Evolutionary conservation across 768 basidiomycete genomes (phyloP).

Genomic region (Pisolithus tinctorius): DNA sequence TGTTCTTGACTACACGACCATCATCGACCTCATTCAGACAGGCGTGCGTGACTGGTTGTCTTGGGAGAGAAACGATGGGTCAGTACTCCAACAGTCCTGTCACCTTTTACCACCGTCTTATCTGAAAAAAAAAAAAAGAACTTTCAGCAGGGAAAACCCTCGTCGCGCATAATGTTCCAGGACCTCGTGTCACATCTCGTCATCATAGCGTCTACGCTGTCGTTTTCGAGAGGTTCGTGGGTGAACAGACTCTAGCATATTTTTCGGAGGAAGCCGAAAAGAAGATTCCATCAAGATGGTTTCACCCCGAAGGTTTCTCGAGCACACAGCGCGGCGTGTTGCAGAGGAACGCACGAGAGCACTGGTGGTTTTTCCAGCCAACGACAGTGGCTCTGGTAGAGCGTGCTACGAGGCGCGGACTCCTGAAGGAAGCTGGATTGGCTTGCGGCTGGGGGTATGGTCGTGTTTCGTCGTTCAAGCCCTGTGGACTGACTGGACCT

Average conservation of each 20-base stretch:
- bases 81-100: background rate
- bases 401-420: slow-evolving; percentile 46
- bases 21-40: slow-evolving; percentile 37
- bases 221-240: slow-evolving; percentile 50
- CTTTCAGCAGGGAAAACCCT: slow-evolving; percentile 31
- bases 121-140: slow-evolving; percentile 1
- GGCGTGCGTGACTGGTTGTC: slow-evolving; percentile 47
- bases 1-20: slow-evolving; percentile 43
- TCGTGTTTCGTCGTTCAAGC: slow-evolving; percentile 27
- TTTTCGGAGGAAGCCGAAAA: slow-evolving; percentile 46
- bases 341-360: slow-evolving; percentile 54
- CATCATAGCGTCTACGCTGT: slow-evolving; percentile 48
- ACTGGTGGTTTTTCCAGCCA: slow-evolving; percentile 37
- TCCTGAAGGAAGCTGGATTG: slow-evolving; percentile 40
- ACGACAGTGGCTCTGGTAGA: slow-evolving; percentile 46
- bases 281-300: slow-evolving; percentile 26
- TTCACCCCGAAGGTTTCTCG: slow-evolving; percentile 46
- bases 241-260: slow-evolving; percentile 43
- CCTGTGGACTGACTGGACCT: slow-evolving; percentile 1
- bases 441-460: slow-evolving; percentile 35
- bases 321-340: slow-evolving; percentile 37
- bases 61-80: slow-evolving; percentile 46
- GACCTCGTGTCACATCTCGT: slow-evolving; percentile 52
- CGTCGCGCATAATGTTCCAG: slow-evolving; percentile 37
- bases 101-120: background rate